These are phyloP conservation scores for Patellifolia procumbens DNA, from an alignment of 179 eudicot species.

Conservation along the genomic window DNA sequence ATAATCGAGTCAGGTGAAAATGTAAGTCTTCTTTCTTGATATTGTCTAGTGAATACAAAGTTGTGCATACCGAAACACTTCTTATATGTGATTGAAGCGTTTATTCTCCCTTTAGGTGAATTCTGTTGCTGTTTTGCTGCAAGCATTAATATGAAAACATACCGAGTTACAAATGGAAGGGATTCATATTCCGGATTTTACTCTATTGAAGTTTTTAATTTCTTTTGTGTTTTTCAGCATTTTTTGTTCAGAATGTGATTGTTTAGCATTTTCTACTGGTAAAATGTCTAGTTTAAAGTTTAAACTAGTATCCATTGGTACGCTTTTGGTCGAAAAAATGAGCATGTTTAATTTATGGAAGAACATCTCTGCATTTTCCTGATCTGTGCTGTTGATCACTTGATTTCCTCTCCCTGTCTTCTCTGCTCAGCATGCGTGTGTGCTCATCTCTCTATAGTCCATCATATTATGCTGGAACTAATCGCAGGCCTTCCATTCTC, in stretches of 20 bases:
- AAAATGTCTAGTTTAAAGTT: too few relatives aligned
- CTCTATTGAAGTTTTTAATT: background rate
- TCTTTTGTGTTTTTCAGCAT: background rate
- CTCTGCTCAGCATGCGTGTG: background rate
- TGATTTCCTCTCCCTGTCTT: background rate
- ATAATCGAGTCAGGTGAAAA: slow-evolving; percentile 74
- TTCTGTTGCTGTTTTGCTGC: background rate
- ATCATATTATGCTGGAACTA: background rate
- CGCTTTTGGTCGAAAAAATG: background rate
- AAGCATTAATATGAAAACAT: background rate
- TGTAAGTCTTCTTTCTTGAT: slow-evolving; percentile 41
- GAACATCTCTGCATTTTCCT: background rate
- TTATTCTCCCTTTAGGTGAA: background rate
- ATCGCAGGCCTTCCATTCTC: background rate
- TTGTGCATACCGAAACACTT: background rate
- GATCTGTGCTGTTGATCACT: background rate
- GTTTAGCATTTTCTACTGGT: background rate
- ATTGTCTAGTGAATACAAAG: background rate
- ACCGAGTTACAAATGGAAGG: background rate
- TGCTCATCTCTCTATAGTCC: background rate
- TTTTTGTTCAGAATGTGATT: background rate
- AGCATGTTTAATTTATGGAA: background rate
- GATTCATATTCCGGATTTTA: background rate
- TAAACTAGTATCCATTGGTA: background rate
- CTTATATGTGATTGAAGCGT: slow-evolving; percentile 1